Conservation (phyloP, 495 filamentous ascomycete genomes). For the Aspergillus affinis region DNA sequence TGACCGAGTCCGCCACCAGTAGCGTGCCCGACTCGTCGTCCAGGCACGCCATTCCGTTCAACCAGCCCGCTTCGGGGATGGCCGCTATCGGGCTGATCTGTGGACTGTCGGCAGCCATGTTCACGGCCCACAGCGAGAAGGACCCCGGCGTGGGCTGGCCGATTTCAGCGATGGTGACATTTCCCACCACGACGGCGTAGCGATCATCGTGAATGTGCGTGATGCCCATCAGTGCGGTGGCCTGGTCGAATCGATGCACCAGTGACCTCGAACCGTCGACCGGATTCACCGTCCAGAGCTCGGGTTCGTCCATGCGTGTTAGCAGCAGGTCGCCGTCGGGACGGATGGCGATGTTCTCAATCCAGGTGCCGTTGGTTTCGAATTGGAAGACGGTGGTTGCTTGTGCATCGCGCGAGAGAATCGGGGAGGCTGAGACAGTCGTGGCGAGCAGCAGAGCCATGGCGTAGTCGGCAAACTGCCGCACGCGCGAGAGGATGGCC, state of each 20-base stretch:
- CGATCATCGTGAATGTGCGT: constrained; percentile 40
- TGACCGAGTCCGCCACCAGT: constrained; percentile 40
- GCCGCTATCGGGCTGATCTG: constrained; percentile 27
- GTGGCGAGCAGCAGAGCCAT: not conserved
- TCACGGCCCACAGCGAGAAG: constrained; percentile 40
- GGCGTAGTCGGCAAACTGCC: too few relatives aligned
- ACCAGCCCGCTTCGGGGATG: constrained; percentile 36
- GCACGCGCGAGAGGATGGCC: too few relatives aligned
- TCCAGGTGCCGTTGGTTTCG: constrained; percentile 36
- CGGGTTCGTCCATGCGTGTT: constrained; percentile 34
- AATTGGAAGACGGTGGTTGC: constrained; percentile 31
- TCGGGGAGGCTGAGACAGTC: not conserved
- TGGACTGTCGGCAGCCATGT: constrained; percentile 21
- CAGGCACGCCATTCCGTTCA: constrained; percentile 42
- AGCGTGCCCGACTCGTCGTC: constrained; percentile 22
- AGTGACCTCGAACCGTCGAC: constrained; percentile 29
- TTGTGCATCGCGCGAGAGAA: not conserved
- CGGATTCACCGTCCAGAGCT: constrained; percentile 43
- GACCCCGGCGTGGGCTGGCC: constrained; percentile 28
- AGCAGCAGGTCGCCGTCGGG: constrained; percentile 35
- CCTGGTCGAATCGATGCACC: constrained; percentile 32
- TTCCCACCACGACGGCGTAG: constrained; percentile 42
- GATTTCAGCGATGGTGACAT: constrained; percentile 32
- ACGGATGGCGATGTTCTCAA: constrained; percentile 40
- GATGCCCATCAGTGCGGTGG: constrained; percentile 41